A percentile compares a stretch with the other conserved stretches of the same genome.
phyloP scores from a whole-genome alignment of 2,329 filamentous ascomycete species.

The Claviceps fusiformis region DNA sequence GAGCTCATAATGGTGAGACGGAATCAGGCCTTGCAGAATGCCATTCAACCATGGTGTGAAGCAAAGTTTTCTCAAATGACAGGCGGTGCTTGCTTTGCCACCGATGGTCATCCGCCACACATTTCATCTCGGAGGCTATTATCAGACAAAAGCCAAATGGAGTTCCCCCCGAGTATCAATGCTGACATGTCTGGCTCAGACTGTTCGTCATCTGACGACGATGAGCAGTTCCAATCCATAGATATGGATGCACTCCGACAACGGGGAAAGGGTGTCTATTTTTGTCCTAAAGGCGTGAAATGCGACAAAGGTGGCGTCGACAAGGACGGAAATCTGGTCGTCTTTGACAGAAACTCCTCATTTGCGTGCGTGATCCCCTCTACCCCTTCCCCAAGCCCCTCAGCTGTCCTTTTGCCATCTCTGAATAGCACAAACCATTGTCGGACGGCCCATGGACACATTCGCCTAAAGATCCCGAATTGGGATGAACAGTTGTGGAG shows the following conservation, averaged over 20 bases:
- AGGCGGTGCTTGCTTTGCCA: constrained; percentile 7
- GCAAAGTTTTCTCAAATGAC: constrained; percentile 7
- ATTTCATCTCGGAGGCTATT: constrained; percentile 12
- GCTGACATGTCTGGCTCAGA: constrained; percentile 11
- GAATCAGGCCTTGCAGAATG: constrained; percentile 10
- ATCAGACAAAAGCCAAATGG: constrained; percentile 9
- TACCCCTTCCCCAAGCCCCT: neutral
- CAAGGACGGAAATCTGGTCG: constrained; percentile 22
- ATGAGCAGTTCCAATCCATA: constrained; percentile 21
- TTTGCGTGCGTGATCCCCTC: constrained; percentile 19
- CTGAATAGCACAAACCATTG: neutral
- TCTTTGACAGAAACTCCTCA: constrained; percentile 29
- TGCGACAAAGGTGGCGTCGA: constrained; percentile 29
- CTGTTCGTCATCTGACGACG: constrained; percentile 18
- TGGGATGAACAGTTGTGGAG: neutral
- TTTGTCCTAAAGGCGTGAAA: constrained; percentile 20
- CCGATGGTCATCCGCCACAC: constrained; percentile 11
- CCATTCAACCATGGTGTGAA: constrained; percentile 13
- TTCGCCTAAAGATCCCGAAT: neutral
- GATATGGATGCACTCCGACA: constrained; percentile 26
- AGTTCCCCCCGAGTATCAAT: constrained; percentile 4
- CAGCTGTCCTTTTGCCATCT: neutral
- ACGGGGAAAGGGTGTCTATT: constrained; percentile 25
- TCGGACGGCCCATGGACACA: neutral
- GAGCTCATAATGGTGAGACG: constrained; percentile 7